Evolutionary conservation across 202 grass and related monocot genomes (phyloP).

Genomic region (Dendrocalamus latiflorus): DNA sequence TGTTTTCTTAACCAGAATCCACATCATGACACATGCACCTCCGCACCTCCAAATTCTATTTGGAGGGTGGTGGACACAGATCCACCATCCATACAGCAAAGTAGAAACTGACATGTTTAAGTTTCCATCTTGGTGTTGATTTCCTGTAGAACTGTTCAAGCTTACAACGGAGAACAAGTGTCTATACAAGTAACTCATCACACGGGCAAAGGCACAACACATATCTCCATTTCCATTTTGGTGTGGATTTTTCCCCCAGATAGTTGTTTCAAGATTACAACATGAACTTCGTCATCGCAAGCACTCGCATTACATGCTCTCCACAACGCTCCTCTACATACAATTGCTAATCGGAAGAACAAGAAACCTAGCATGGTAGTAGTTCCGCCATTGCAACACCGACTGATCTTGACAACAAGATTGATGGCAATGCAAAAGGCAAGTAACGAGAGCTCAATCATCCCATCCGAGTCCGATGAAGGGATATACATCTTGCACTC

Average conservation of each 20-base stretch:
- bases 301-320: constrained; percentile 34
- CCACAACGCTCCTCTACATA: constrained; percentile 49
- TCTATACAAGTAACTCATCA: constrained; percentile 8
- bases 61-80: too few relatives aligned
- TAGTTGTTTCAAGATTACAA: constrained; percentile 31
- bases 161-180: constrained; percentile 7
- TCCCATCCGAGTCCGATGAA: constrained; percentile 56
- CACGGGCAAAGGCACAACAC: background rate
- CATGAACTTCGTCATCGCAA: constrained; percentile 22
- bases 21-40: too few relatives aligned
- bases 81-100: too few relatives aligned
- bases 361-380: constrained; percentile 33
- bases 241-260: constrained; percentile 24
- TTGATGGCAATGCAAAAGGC: constrained; percentile 5
- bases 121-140: constrained; percentile 2
- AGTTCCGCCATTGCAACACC: constrained; percentile 12
- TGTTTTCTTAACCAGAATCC: too few relatives aligned
- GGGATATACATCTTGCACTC: constrained; percentile 67
- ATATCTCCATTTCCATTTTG: constrained; percentile 45
- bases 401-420: constrained; percentile 29
- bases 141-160: background rate
- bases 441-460: background rate
- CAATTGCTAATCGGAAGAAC: constrained; percentile 48
- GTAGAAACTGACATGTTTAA: too few relatives aligned
- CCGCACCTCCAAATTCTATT: too few relatives aligned